phyloP scores from a whole-genome alignment of 2,329 filamentous ascomycete genomes.

The Sporothrix curviconia region DNA sequence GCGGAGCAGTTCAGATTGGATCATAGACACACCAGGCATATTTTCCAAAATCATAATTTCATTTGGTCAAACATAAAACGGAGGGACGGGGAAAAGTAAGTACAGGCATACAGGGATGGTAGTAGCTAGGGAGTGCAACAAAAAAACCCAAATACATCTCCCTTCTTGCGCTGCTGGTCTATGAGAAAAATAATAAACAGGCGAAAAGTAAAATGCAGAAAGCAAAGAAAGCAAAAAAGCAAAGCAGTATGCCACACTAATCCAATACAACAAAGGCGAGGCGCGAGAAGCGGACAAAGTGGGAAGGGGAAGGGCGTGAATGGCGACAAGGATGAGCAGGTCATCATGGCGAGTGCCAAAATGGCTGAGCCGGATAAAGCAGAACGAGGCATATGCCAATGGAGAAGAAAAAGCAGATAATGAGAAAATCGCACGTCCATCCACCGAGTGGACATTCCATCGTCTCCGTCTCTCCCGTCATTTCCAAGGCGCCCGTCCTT shows the following conservation, averaged over 20 bases:
- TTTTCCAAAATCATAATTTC: neutral
- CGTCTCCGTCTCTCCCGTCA: too few species aligned
- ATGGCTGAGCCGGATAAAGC: neutral
- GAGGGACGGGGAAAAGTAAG: neutral
- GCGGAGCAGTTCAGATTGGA: too few species aligned
- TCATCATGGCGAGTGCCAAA: too few species aligned
- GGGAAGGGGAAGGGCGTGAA: too few species aligned
- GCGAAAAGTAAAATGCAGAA: neutral
- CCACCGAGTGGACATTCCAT: too few species aligned
- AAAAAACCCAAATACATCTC: neutral
- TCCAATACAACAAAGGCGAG: neutral
- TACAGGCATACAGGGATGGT: neutral
- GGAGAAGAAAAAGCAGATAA: neutral
- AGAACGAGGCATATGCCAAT: neutral
- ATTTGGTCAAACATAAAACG: slow-evolving; percentile 6
- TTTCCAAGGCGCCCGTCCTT: too few species aligned
- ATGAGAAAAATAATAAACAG: too few species aligned
- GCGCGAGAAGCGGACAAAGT: neutral
- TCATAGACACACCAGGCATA: neutral
- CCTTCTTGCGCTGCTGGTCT: neutral
- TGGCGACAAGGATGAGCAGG: neutral
- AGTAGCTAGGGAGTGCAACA: neutral
- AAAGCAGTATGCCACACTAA: neutral
- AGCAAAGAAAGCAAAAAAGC: neutral
- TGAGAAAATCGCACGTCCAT: neutral